A percentile compares a stretch with the other conserved stretches of the same genome.
These are phyloP conservation scores for Sclerotinia glacialis DNA, from an alignment of 2,329 filamentous ascomycete species.

Conservation along the genomic window DNA sequence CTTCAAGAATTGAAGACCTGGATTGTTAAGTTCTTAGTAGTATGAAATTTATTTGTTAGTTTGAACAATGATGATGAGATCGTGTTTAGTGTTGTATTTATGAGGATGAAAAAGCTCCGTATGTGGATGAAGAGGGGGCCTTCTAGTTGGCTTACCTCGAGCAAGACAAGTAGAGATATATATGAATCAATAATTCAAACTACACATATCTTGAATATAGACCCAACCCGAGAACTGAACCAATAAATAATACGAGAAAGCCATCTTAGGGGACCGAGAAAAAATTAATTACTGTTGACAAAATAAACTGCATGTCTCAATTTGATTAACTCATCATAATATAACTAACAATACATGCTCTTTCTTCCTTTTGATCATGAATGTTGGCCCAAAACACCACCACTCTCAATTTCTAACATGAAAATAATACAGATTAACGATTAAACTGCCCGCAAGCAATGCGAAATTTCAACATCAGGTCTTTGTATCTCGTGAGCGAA, in stretches of 20 bases:
- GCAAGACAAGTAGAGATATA: not conserved
- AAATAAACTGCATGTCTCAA: too few species aligned
- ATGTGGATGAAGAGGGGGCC: not conserved
- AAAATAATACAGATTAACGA: not conserved
- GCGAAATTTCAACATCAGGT: not conserved
- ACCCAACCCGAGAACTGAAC: too few species aligned
- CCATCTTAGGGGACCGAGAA: too few species aligned
- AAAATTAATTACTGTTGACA: too few species aligned
- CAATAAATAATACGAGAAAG: too few species aligned
- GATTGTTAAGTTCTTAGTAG: conserved; percentile 10
- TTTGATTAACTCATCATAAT: not conserved
- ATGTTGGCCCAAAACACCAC: not conserved
- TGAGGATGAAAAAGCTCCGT: not conserved
- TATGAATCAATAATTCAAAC: too few species aligned
- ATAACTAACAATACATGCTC: not conserved
- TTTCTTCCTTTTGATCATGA: not conserved
- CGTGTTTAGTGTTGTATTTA: not conserved
- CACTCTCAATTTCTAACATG: not conserved
- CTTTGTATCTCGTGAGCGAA: not conserved
- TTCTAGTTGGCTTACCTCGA: conserved; percentile 6
- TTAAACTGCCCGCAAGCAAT: not conserved
- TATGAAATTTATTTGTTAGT: not conserved
- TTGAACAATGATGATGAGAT: not conserved
- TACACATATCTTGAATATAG: too few species aligned
- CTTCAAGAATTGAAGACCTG: conserved; percentile 13